Evolutionary conservation across 2,329 filamentous ascomycete genomes (phyloP).

Genomic region (Pseudocercospora crystallina): DNA sequence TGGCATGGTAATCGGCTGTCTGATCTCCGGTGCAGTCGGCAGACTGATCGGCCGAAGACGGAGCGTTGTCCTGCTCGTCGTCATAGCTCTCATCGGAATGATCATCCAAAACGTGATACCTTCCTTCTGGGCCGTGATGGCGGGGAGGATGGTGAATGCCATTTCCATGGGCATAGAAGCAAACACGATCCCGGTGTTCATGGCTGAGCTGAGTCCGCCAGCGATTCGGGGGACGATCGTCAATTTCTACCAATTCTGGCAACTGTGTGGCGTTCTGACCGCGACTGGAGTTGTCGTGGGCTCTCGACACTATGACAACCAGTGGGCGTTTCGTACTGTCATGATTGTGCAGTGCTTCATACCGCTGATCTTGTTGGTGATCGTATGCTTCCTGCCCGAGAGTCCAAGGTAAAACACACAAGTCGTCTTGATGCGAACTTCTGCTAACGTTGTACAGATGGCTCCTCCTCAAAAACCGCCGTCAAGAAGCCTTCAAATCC

Average conservation of each 20-base stretch:
- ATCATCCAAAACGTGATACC: conserved; percentile 2
- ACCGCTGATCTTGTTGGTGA: no score
- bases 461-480: not conserved
- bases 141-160: conserved; percentile 4
- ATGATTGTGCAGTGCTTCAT: no score
- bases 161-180: conserved; percentile 5
- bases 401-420: no score
- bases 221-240: conserved; percentile 1
- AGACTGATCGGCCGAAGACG: not conserved
- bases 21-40: conserved; percentile 2
- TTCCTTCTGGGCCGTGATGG: conserved; percentile 7
- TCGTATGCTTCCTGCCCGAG: no score
- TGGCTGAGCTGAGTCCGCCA: not conserved
- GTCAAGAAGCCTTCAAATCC: not conserved
- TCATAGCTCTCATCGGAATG: conserved; percentile 5
- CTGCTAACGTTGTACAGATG: no score
- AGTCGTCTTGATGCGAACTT: no score
- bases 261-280: not conserved
- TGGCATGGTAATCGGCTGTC: not conserved
- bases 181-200: not conserved
- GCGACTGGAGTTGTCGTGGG: no score
- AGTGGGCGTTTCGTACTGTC: no score
- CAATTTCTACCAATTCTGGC: conserved; percentile 1
- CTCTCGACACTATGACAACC: no score
- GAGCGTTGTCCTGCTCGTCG: not conserved